Percentiles rank a stretch among this genome's conserved stretches.
Conservation (phyloP, 2,329 filamentous ascomycete species). For the Penicillium sp. region DNA sequence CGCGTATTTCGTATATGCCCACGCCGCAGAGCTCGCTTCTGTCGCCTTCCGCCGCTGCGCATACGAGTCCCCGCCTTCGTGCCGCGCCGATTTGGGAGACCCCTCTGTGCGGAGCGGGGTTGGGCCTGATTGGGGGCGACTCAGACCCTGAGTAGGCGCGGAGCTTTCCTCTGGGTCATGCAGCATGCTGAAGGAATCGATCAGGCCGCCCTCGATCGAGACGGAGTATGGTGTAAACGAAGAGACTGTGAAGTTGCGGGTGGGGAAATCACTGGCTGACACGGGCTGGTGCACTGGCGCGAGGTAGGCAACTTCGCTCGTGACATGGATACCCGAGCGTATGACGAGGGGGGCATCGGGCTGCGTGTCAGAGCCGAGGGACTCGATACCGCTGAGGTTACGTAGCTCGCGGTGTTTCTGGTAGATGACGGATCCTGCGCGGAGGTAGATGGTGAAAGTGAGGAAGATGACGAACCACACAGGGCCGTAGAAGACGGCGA, state of each 20-base stretch:
- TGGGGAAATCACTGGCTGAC: not conserved
- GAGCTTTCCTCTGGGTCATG: too few relatives aligned
- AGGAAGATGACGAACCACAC: slow-evolving; percentile 42
- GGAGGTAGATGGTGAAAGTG: slow-evolving; percentile 42
- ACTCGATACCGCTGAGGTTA: slow-evolving; percentile 50
- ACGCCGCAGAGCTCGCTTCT: slow-evolving; percentile 37
- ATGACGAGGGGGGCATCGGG: slow-evolving; percentile 43
- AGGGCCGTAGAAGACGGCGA: slow-evolving; percentile 66
- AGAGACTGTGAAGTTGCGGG: not conserved
- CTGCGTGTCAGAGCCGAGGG: slow-evolving; percentile 37
- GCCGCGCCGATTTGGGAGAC: not conserved
- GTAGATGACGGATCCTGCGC: slow-evolving; percentile 38
- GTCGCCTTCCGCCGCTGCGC: slow-evolving; percentile 11
- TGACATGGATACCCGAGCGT: slow-evolving; percentile 63
- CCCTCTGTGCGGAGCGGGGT: not conserved
- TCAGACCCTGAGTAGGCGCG: too few relatives aligned
- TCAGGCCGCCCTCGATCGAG: slow-evolving; percentile 27
- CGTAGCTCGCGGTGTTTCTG: slow-evolving; percentile 61
- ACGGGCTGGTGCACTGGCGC: slow-evolving; percentile 4
- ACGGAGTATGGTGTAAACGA: slow-evolving; percentile 31
- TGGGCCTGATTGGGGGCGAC: too few relatives aligned
- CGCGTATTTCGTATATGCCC: slow-evolving; percentile 40
- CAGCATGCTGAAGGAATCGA: not conserved
- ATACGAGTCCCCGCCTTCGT: slow-evolving; percentile 4
- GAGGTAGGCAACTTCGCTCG: slow-evolving; percentile 45